Conservation (phyloP, 148 eudicot species). For the Cornus kousa region DNA sequence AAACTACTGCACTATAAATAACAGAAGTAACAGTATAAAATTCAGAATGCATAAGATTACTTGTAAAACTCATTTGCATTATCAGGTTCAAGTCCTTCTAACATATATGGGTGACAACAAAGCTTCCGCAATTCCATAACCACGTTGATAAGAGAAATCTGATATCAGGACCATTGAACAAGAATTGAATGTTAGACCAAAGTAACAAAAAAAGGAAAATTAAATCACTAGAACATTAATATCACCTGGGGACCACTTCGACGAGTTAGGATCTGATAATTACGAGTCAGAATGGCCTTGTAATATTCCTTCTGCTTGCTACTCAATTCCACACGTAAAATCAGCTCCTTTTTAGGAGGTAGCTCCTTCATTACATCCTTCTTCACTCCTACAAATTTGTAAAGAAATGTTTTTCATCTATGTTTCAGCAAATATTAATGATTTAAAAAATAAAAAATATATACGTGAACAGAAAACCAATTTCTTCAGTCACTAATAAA, state of each 20-base stretch:
- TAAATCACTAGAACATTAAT: constrained; percentile 2
- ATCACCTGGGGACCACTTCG: constrained; percentile 93
- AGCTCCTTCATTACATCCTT: constrained; percentile 94
- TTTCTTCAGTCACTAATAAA: too few species aligned
- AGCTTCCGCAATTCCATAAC: constrained; percentile 97
- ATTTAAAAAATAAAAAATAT: too few species aligned
- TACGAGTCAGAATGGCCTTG: constrained; percentile 96
- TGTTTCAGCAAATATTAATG: too few species aligned
- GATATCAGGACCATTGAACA: constrained; percentile 22
- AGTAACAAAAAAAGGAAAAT: constrained; percentile 9
- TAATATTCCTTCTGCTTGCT: constrained; percentile 96
- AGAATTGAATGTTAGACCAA: not conserved
- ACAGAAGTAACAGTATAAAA: constrained; percentile 11
- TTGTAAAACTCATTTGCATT: constrained; percentile 72
- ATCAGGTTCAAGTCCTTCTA: constrained; percentile 92
- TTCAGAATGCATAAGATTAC: constrained; percentile 37
- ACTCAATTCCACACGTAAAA: constrained; percentile 88
- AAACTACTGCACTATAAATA: not conserved
- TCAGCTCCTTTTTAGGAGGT: constrained; percentile 97
- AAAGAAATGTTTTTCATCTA: not conserved
- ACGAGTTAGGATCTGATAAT: constrained; percentile 85
- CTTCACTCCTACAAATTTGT: constrained; percentile 72
- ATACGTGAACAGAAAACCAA: too few species aligned
- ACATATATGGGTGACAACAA: constrained; percentile 94
- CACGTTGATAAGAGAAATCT: constrained; percentile 91